Evolutionary conservation across 179 eudicot species (phyloP), one percentile per base, ranked within the genome.

Genomic region (Silene noctiflora): DNA sequence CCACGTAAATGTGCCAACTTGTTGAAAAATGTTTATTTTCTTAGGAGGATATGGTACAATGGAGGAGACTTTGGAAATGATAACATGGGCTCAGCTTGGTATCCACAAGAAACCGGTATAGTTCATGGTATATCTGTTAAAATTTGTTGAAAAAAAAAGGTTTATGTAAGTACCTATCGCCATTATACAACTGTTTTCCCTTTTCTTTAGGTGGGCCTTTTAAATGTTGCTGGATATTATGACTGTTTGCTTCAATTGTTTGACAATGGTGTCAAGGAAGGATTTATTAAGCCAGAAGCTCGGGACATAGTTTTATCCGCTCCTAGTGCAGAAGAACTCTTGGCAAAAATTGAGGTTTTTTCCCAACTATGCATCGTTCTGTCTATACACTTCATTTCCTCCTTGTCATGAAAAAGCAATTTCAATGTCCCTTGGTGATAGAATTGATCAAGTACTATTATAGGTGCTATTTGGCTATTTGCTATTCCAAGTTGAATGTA

Each of bases 11-110:
- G 39, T 20, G 42, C 35, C 31, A 25, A 71, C 35, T 64, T 35
- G 55, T 79, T 46, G 17, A 35, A 19, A 24, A 65, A 17, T n/a
- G 44, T 16, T 6, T 44, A 53, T 19, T 72, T 56, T 66, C 10
- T 2, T 81, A 95, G 99, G 99, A 78, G 99, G 99, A 70, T 95
- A 89, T 83, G 99, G 99, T 78, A 95, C 99, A 24, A 91, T 95
- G 99, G 99, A 95, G 72, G 99, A 95, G 81, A 62, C 83, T 59
- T 66, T 95, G 78, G 99, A 91, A 85, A 90, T 93, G 93, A 93
- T 95, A 75, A 90, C 94, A 71, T 91, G 96, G 94, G 84, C 89
- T 74, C 97, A 92, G 76, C 93, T 92, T 19, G 97, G 97, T 51
- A 88, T 91, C 80, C 94, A 89, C 82, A 87, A 82, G 61, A 91